These are phyloP conservation scores for Sungouiella thailandica DNA, from an alignment of 805 yeast genomes.

Conservation along the genomic window DNA sequence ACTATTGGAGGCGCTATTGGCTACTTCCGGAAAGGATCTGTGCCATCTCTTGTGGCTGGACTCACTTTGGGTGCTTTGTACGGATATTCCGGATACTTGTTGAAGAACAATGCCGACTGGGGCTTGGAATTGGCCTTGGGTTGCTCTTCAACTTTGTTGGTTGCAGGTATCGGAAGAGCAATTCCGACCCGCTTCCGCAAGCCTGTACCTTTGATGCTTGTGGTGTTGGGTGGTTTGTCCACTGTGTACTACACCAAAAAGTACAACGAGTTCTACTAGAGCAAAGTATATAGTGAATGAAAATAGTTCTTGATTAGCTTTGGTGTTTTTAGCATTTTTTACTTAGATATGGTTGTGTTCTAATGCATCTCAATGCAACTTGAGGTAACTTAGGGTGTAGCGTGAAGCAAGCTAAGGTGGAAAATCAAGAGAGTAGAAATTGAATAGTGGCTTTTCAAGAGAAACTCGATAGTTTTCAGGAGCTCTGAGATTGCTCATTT, in stretches of 20 bases:
- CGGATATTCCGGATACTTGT: conserved; percentile 70
- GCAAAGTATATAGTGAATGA: neutral
- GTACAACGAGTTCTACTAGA: conserved; percentile 64
- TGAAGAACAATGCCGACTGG: conserved; percentile 66
- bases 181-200: conserved; percentile 53
- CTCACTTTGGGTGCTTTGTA: conserved; percentile 51
- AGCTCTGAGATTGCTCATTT: too few relatives aligned
- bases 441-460: too few relatives aligned
- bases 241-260: conserved; percentile 68
- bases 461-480: too few relatives aligned
- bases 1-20: conserved; percentile 71
- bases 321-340: too few relatives aligned
- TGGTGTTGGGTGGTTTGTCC: conserved; percentile 58
- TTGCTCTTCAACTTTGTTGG: conserved; percentile 59
- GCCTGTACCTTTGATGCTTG: conserved; percentile 69
- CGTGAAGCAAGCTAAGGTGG: too few relatives aligned
- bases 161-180: conserved; percentile 73
- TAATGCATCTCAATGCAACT: too few relatives aligned
- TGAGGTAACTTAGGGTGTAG: too few relatives aligned
- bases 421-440: too few relatives aligned
- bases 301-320: too few relatives aligned
- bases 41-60: conserved; percentile 82
- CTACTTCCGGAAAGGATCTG: conserved; percentile 59
- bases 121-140: conserved; percentile 80
- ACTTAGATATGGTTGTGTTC: too few relatives aligned